Percentiles rank a stretch among this genome's conserved stretches.
Evolutionary conservation across 495 filamentous ascomycete species (phyloP).

Genomic region (Trichoderma asperelloides): DNA sequence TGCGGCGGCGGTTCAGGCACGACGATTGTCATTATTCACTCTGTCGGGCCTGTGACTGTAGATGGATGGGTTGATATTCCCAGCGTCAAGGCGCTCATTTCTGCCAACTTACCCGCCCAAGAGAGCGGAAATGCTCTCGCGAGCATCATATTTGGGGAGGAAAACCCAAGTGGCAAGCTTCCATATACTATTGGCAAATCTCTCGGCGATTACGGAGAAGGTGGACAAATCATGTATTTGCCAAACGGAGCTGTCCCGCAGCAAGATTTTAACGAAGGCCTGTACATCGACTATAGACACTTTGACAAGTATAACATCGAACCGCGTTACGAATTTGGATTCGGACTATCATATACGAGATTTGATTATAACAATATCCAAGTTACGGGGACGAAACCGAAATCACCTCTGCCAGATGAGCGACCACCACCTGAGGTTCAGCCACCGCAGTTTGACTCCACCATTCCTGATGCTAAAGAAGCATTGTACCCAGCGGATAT

Average conservation of each 20-base stretch:
- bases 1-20: constrained; percentile 60
- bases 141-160: constrained; percentile 76
- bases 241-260: constrained; percentile 69
- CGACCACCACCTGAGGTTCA: constrained; percentile 45
- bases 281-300: constrained; percentile 85
- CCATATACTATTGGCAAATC: constrained; percentile 86
- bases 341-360: constrained; percentile 69
- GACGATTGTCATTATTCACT: constrained; percentile 80
- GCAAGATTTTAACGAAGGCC: constrained; percentile 72
- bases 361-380: constrained; percentile 60
- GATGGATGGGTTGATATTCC: constrained; percentile 79
- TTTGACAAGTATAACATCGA: constrained; percentile 66
- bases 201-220: constrained; percentile 73
- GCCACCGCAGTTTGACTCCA: constrained; percentile 52
- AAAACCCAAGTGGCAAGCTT: constrained; percentile 77
- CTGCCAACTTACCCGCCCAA: constrained; percentile 84
- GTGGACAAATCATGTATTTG: constrained; percentile 63
- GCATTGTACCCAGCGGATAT: constrained; percentile 61
- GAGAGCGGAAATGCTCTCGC: constrained; percentile 80
- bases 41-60: constrained; percentile 78
- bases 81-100: constrained; percentile 68
- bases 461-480: constrained; percentile 46
- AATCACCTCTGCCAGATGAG: constrained; percentile 50
- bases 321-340: constrained; percentile 72
- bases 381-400: constrained; percentile 45